Evolutionary conservation across 768 basidiomycete species (phyloP), one percentile per base, ranked within the genome.

Genomic region (Amanita exitialis): DNA sequence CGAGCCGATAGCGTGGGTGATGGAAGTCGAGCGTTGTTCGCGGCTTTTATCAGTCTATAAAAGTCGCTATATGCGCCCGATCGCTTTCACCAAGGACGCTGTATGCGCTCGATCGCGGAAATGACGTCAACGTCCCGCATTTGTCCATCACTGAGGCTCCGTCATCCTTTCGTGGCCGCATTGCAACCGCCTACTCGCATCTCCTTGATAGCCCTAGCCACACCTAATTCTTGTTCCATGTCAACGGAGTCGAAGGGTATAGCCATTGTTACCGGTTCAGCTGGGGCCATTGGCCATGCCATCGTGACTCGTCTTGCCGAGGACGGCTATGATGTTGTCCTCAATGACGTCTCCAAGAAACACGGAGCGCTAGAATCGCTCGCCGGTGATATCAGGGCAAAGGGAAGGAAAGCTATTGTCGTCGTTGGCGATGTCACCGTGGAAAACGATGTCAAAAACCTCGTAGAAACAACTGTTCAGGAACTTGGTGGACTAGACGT

Each of bases 381-480:
- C 16, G 58, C 50, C 9, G 46, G 52, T 8, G 54, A 63, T 48
- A 57, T 66, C 32, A 34, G 44, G 36, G 36, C 39, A 13, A 55
- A 59, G 38, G 64, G 62, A 6, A 47, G 62, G 16, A 59, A 50
- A 37, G 49, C 62, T 2, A 39, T 58, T 16, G 46, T 58, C 9
- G 44, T 61, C 35, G 30, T 59, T 12, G 71, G 58, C 6, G 69
- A 75, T 49, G 64, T 75, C 9, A 54, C 59, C 8, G 37, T 58
- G 9, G 73, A 74, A 35, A 54, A 58, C 2, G 63, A 69, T 3
- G 71, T 75, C 3, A 60, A 65, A 52, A 45, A 28, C 1, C 63
- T 73, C 54, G 61, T 76, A 4, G 59, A 57, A 18, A 49, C 56
- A 21, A 61, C 70, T 4, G 71, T 70, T 1, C 56, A 65, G 2